phyloP scores from a whole-genome alignment of 495 filamentous ascomycete species.

The Terfezia boudieri region DNA sequence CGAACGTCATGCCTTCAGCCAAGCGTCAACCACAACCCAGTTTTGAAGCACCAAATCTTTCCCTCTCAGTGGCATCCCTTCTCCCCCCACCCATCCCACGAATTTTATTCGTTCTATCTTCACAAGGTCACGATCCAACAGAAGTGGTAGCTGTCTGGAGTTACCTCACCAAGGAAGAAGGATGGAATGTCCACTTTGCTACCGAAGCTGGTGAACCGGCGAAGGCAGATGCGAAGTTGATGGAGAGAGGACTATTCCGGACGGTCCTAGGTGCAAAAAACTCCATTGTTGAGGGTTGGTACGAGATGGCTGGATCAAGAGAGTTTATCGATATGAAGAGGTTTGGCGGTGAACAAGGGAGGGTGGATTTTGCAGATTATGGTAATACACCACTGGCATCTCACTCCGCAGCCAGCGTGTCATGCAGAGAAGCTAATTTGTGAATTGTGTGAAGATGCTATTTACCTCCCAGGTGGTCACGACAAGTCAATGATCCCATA shows the following conservation, averaged over 20 bases:
- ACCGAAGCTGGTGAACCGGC: conserved; percentile 8
- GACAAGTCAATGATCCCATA: conserved; percentile 14
- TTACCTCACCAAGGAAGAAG: conserved; percentile 3
- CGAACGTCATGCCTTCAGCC: no score
- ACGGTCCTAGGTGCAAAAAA: conserved; percentile 5
- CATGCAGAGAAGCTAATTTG: no score
- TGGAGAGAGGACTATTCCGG: conserved; percentile 3
- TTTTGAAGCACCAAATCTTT: neutral
- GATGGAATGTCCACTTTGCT: conserved; percentile 7
- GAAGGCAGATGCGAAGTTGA: conserved; percentile 5
- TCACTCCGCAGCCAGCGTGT: neutral
- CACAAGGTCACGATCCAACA: conserved; percentile 11
- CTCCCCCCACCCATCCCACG: neutral
- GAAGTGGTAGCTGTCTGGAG: conserved; percentile 7
- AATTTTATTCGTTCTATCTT: conserved; percentile 6
- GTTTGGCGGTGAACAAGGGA: conserved; percentile 1
- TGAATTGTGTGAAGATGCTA: conserved; percentile 1
- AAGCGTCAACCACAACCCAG: no score
- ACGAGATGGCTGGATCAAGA: conserved; percentile 6
- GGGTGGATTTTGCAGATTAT: conserved; percentile 7
- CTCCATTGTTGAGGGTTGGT: conserved; percentile 1
- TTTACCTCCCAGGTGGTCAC: conserved; percentile 9
- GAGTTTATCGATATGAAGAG: conserved; percentile 4
- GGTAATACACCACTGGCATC: conserved; percentile 1
- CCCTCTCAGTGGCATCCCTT: neutral